Base-by-base conservation (phyloP, 148 eudicot species). In the Rhododendron molle region DNA sequence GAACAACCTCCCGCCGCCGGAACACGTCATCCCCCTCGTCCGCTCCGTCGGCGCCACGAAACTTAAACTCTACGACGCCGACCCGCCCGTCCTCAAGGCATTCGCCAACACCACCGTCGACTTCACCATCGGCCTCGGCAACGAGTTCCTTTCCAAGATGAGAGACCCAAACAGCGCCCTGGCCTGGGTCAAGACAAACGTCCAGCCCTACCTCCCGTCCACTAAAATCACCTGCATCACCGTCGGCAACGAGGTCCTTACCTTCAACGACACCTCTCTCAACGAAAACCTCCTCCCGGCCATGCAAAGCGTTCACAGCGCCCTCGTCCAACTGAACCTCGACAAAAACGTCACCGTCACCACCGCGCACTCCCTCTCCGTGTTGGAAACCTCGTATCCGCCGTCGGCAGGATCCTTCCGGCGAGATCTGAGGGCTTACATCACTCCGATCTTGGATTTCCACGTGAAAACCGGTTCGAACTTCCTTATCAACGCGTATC, bases 221-320 rank as follows among this genome's bases (percentile, higher is more conserved):
- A 91, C 98, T 0, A 95, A 92, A 38, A 95, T 95, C 86, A 92
- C 91, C 69, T 76, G 87, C 80, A 87, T 95, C 11, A 90, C 94
- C 2, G 90, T 95, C n/a, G 98, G 98, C 0, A 95, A 95, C 78
- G 98, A 95, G 79, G 93, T 95, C 1, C 72, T 95, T 0, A 92
- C 95, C 2, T 87, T 85, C 83, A 93, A 95, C 85, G 96, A 95
- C 88, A 84, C 90, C 15, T 28, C 86, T 10, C 88, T 93, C 0
- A 86, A 90, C 13, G 34, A 81, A 11, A 88, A 85, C 32, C 90
- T 95, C 15, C 85, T 94, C 13, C 96, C 96, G 0, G 93, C 96
- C 6, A 95, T 95, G 98, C 92, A 90, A 71, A 89, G 87, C 73
- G 82, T 95, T 11, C 90, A 95, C 78, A 44, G 87, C 1, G 95